These are phyloP conservation scores for Moniliophthora roreri DNA, from an alignment of 1,284 basidiomycete genomes.

Conservation along the genomic window DNA sequence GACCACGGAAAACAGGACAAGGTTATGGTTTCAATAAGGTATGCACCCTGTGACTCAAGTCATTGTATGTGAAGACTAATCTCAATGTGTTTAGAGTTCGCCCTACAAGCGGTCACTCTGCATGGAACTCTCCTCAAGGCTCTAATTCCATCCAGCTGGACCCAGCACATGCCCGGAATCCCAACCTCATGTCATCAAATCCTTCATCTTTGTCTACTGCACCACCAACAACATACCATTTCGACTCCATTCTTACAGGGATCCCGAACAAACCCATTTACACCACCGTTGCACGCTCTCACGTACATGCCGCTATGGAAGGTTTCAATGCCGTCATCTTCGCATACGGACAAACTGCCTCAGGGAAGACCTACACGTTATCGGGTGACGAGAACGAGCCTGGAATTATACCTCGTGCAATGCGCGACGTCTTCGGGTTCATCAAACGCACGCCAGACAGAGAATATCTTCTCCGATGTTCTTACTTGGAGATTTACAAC, in stretches of 20 bases:
- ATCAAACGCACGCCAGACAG: constrained; percentile 73
- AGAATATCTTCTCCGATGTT: constrained; percentile 92
- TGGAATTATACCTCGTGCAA: constrained; percentile 92
- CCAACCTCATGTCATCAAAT: constrained; percentile 17
- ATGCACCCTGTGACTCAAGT: constrained; percentile 17
- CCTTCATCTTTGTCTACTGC: constrained; percentile 1
- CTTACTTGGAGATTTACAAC: constrained; percentile 97
- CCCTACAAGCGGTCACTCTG: constrained; percentile 55
- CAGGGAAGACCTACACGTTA: constrained; percentile 93
- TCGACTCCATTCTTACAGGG: constrained; percentile 80
- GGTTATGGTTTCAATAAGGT: constrained; percentile 88
- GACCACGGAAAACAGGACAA: constrained; percentile 75
- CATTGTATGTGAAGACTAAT: neutral
- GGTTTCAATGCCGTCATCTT: constrained; percentile 96
- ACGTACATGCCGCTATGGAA: constrained; percentile 93
- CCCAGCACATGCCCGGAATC: constrained; percentile 51
- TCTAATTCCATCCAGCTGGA: constrained; percentile 57
- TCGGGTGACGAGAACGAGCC: constrained; percentile 82
- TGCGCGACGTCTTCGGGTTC: constrained; percentile 81
- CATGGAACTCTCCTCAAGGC: constrained; percentile 49
- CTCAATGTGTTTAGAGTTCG: constrained; percentile 54
- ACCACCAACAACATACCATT: constrained; percentile 45
- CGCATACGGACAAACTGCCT: constrained; percentile 89
- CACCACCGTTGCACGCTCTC: constrained; percentile 78
- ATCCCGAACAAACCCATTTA: constrained; percentile 88